Base-by-base conservation (phyloP, 192 early-diverging fungal species). In the Coemansia sp. region DNA sequence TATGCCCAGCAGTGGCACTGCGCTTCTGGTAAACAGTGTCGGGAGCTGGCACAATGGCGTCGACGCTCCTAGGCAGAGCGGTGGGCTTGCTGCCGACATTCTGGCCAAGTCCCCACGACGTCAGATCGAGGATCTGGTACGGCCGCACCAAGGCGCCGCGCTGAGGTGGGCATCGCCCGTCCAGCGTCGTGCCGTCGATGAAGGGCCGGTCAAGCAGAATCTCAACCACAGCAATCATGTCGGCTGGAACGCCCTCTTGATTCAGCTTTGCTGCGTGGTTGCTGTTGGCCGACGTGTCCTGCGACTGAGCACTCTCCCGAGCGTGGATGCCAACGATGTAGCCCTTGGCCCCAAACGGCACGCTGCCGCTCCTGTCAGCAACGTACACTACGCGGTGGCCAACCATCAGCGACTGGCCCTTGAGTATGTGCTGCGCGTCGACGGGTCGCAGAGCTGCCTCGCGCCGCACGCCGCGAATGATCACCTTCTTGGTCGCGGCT, bases 161-260 rank as follows among this genome's bases (percentile, higher is more conserved):
- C 60, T 85, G 80, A 21, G 85, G 84, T 5, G 90, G 88, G 72
- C 94, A 97, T 67, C 90, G 74, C 42, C 90, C 92, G 44, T 89
- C 89, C n/a, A 98, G 80, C 37, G 84, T 89, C 19, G 82, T 86
- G 3, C 92, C 94, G 62, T 88, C 89, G 79, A 95, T 87, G 67
- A 97, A 93, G 5, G 87, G 68, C 63, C 77, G 70, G 78, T 99
- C 97, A 69, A 98, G 93, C 0, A 99, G 74, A 15, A 99, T 86
- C 68, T 98, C 96, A 5, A 98, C 73, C 51, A 85, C 79, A 19
- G 87, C 76, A 29, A 91, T 90, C 34, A 88, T 85, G 46, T 74
- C 74, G n/a, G 76, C 73, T 0, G 76, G 67, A 0, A 76, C 55
- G 15, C 77, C 82, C 51, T 79, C 82, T 53, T 84, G 76, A n/a